A percentile compares a stretch with the other conserved stretches of the same genome.
These are phyloP conservation scores for Entomortierella parvispora DNA, from an alignment of 192 early-diverging fungal species.

Conservation along the genomic window DNA sequence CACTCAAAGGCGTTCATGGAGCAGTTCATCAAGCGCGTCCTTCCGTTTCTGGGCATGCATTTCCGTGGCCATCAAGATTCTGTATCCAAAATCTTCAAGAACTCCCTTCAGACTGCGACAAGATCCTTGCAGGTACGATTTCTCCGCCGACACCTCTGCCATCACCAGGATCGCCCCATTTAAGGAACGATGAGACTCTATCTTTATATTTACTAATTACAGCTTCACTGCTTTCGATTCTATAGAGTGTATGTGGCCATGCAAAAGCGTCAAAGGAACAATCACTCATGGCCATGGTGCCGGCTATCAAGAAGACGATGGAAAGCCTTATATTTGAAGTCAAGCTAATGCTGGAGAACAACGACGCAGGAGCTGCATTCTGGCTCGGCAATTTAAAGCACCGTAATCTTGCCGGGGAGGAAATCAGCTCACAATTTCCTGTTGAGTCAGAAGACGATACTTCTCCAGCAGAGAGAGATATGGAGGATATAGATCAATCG, in stretches of 20 bases:
- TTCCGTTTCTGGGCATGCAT: slow-evolving; percentile 59
- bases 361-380: slow-evolving; percentile 59
- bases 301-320: slow-evolving; percentile 72
- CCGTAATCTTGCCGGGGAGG: slow-evolving; percentile 72
- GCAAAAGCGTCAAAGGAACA: slow-evolving; percentile 77
- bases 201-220: background rate
- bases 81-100: slow-evolving; percentile 60
- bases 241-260: slow-evolving; percentile 82
- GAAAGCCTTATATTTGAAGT: slow-evolving; percentile 82
- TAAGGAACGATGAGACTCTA: background rate
- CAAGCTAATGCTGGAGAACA: slow-evolving; percentile 76
- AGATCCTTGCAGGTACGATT: slow-evolving; percentile 52
- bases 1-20: slow-evolving; percentile 63
- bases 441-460: slow-evolving; percentile 30
- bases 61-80: slow-evolving; percentile 57
- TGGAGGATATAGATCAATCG: slow-evolving; percentile 1
- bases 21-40: slow-evolving; percentile 58
- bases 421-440: slow-evolving; percentile 67
- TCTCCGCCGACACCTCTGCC: no score
- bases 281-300: slow-evolving; percentile 69
- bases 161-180: no score
- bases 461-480: slow-evolving; percentile 1
- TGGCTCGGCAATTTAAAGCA: slow-evolving; percentile 71
- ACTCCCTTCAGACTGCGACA: slow-evolving; percentile 58
- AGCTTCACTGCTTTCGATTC: background rate